A percentile compares a stretch with the other conserved stretches of the same genome.
These are phyloP conservation scores for Solanum gracilifrons DNA, from an alignment of 257 asterid genomes.

Conservation along the genomic window DNA sequence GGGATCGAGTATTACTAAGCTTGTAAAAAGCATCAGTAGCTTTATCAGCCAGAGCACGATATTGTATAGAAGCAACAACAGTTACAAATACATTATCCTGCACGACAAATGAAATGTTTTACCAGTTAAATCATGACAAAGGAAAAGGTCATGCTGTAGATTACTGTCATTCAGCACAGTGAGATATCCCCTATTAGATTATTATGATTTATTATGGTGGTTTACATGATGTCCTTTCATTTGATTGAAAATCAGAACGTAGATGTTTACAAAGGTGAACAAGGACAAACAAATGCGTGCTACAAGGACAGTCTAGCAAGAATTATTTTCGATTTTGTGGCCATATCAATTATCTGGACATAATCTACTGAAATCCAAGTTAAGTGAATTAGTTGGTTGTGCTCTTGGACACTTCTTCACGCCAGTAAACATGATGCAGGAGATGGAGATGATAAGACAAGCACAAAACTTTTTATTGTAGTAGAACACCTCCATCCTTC, in stretches of 20 bases:
- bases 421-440: background rate
- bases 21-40: slow-evolving; percentile 79
- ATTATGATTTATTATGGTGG: background rate
- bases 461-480: background rate
- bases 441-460: background rate
- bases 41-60: slow-evolving; percentile 57
- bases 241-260: background rate
- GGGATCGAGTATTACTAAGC: slow-evolving; percentile 65
- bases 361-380: background rate
- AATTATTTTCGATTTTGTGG: background rate
- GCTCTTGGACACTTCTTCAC: background rate
- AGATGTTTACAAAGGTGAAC: background rate
- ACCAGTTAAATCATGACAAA: background rate
- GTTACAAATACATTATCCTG: slow-evolving; percentile 84
- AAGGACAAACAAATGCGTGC: background rate
- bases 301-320: background rate
- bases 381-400: background rate
- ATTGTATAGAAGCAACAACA: slow-evolving; percentile 80
- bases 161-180: background rate
- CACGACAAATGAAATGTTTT: background rate
- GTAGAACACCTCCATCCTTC: background rate
- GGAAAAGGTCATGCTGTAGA: background rate
- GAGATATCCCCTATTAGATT: background rate
- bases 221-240: background rate
- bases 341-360: background rate